Evolutionary conservation across 1,284 basidiomycete species (phyloP).

Genomic region (Papiliotrema fonsecae): DNA sequence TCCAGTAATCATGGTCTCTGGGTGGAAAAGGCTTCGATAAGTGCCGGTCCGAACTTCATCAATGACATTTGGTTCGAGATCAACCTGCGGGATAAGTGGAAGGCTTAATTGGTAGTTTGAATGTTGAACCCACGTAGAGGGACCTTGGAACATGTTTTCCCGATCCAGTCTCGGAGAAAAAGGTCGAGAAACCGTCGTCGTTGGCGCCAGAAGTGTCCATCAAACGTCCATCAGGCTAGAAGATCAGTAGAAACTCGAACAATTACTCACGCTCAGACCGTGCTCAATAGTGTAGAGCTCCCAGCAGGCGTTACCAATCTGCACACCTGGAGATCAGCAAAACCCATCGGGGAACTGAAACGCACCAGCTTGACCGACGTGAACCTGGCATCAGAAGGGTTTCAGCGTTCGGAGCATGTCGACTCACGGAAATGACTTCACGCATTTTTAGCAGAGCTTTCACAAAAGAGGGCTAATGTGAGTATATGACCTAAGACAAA

Average conservation of each 20-base stretch:
- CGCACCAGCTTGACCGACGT: constrained; percentile 50
- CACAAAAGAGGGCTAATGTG: too few species aligned
- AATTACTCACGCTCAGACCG: constrained; percentile 74
- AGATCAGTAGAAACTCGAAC: background rate
- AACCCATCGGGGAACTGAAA: constrained; percentile 3
- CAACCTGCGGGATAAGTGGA: constrained; percentile 52
- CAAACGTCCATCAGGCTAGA: constrained; percentile 55
- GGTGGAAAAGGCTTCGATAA: constrained; percentile 95
- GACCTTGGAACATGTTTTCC: constrained; percentile 98
- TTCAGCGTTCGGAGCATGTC: background rate
- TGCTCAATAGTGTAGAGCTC: constrained; percentile 99
- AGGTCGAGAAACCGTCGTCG: constrained; percentile 90
- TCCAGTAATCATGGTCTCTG: constrained; percentile 96
- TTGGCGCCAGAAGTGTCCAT: constrained; percentile 74
- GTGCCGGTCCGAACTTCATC: constrained; percentile 94
- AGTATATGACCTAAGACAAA: too few species aligned
- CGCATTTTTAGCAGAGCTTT: constrained; percentile 26
- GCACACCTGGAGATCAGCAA: constrained; percentile 41
- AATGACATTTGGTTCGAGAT: constrained; percentile 92
- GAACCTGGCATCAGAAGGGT: constrained; percentile 27
- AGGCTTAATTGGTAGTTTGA: background rate
- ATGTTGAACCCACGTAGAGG: constrained; percentile 63
- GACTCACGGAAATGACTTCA: constrained; percentile 47
- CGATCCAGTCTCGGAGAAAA: constrained; percentile 60
- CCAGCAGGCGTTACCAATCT: constrained; percentile 94